phyloP scores from a whole-genome alignment of 169 alveolate genomes.

The Cryptosporidium meleagridis region DNA sequence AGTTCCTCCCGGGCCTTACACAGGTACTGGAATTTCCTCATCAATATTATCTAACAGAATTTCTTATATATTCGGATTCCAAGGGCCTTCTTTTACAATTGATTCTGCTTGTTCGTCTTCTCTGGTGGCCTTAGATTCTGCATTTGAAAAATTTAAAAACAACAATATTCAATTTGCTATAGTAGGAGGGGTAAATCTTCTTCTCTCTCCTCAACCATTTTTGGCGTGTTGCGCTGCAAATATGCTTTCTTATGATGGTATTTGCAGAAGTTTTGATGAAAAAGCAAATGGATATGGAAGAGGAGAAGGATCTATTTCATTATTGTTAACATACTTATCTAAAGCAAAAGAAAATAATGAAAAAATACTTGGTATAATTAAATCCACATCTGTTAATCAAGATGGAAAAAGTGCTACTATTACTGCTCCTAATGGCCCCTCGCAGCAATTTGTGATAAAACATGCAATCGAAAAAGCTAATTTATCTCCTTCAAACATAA shows the following conservation, averaged over 20 bases:
- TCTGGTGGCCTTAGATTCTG: constrained; percentile 80
- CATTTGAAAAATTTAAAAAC: constrained; percentile 56
- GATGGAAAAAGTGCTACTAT: constrained; percentile 74
- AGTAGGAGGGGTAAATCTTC: constrained; percentile 74
- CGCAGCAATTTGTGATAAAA: constrained; percentile 49
- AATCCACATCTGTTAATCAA: constrained; percentile 62
- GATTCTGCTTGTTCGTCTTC: constrained; percentile 84
- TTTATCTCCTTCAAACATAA: constrained; percentile 23
- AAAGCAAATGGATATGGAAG: constrained; percentile 83
- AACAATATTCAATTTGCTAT: constrained; percentile 15
- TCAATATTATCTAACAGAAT: constrained; percentile 79
- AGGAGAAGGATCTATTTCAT: constrained; percentile 82
- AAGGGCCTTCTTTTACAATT: constrained; percentile 79
- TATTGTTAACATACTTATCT: constrained; percentile 43
- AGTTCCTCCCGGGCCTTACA: constrained; percentile 76
- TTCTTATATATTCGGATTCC: constrained; percentile 78
- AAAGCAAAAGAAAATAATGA: constrained; percentile 51
- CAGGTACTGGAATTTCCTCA: constrained; percentile 78
- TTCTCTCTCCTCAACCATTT: constrained; percentile 69
- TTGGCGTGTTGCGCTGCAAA: constrained; percentile 78
- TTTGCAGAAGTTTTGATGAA: constrained; percentile 82
- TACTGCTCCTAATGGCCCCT: constrained; percentile 72
- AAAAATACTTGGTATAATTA: constrained; percentile 34
- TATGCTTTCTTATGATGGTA: constrained; percentile 80
- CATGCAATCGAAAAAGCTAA: constrained; percentile 44